phyloP scores from a whole-genome alignment of 495 filamentous ascomycete genomes.

The Hypoxylon fragiforme region DNA sequence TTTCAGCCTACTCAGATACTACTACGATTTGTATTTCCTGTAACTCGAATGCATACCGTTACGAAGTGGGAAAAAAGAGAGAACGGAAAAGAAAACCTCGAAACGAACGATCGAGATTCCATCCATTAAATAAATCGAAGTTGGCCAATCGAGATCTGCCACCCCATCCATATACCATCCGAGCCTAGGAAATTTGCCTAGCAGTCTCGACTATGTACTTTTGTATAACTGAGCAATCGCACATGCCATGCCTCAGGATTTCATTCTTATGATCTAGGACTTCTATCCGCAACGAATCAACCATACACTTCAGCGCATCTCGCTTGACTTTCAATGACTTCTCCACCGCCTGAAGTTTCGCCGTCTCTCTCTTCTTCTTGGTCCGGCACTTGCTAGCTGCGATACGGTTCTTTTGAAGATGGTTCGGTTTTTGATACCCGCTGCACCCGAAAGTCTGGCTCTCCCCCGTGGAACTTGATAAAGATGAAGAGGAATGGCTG shows the following conservation, averaged over 20 bases:
- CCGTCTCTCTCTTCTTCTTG: conserved; percentile 8
- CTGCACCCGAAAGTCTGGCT: neutral
- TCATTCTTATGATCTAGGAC: conserved; percentile 18
- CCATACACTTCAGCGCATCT: conserved; percentile 5
- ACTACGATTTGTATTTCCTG: too few relatives aligned
- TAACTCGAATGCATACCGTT: too few relatives aligned
- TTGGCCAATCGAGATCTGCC: neutral
- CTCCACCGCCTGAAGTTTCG: conserved; percentile 5
- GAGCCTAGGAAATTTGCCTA: neutral
- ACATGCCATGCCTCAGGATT: conserved; percentile 20
- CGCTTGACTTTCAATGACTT: neutral
- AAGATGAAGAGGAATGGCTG: neutral
- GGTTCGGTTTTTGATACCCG: neutral
- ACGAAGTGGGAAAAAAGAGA: too few relatives aligned
- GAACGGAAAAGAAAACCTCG: neutral
- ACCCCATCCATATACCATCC: neutral
- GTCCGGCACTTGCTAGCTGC: conserved; percentile 16
- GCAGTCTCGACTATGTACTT: conserved; percentile 12
- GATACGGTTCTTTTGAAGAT: conserved; percentile 14
- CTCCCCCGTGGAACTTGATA: neutral
- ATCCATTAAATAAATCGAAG: neutral
- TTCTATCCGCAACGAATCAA: conserved; percentile 7
- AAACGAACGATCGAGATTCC: conserved; percentile 1
- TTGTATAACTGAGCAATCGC: conserved; percentile 9
- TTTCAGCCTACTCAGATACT: too few relatives aligned